Evolutionary conservation across 2,329 filamentous ascomycete species (phyloP).

Genomic region (Colletotrichum gloeosporioides): DNA sequence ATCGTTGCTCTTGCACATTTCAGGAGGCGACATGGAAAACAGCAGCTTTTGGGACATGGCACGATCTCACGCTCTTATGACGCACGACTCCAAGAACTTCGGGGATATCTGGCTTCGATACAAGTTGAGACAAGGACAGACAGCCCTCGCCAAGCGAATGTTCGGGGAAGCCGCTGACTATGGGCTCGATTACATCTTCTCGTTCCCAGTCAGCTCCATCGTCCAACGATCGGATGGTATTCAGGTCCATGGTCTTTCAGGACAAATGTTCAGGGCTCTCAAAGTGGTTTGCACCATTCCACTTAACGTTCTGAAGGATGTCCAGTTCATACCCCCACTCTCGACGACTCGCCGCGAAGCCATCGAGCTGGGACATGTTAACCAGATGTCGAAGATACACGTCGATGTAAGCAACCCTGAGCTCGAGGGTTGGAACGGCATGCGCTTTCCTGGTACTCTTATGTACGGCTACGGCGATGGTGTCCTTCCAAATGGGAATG

Average conservation of each 20-base stretch:
- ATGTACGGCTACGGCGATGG: constrained; percentile 51
- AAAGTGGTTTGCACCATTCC: constrained; percentile 32
- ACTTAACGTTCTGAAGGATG: constrained; percentile 16
- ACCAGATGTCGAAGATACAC: constrained; percentile 25
- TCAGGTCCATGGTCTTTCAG: not conserved
- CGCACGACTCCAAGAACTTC: constrained; percentile 27
- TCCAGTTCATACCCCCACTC: constrained; percentile 25
- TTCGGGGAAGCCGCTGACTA: constrained; percentile 29
- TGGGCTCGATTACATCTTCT: constrained; percentile 32
- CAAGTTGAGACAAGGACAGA: constrained; percentile 34
- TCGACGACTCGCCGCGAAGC: constrained; percentile 23
- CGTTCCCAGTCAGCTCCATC: constrained; percentile 26
- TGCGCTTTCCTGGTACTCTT: constrained; percentile 26
- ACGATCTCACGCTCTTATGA: constrained; percentile 26
- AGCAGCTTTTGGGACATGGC: constrained; percentile 27
- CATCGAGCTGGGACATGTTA: constrained; percentile 20
- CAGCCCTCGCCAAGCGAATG: constrained; percentile 28
- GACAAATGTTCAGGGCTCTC: constrained; percentile 15
- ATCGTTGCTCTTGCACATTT: constrained; percentile 29
- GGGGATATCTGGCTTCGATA: constrained; percentile 26
- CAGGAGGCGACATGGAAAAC: constrained; percentile 29
- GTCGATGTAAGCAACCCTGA: constrained; percentile 22
- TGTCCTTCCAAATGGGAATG: constrained; percentile 47
- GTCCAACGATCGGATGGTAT: not conserved
- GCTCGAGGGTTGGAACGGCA: not conserved